A percentile compares a stretch with the other conserved stretches of the same genome.
These are phyloP conservation scores for Saccharomycopsis sp. DNA, from an alignment of 805 yeast genomes.

Conservation along the genomic window DNA sequence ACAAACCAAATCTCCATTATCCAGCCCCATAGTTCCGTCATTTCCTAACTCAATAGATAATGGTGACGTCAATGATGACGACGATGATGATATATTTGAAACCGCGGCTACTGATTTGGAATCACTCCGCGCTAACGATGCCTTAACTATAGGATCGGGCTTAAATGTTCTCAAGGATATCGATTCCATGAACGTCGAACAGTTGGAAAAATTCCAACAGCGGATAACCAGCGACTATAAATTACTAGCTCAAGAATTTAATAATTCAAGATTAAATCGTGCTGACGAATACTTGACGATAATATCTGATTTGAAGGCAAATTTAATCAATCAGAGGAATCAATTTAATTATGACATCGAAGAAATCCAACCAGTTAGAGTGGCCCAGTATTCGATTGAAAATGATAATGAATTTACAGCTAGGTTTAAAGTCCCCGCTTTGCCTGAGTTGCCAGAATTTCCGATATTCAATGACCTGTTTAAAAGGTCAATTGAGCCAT, in stretches of 20 bases:
- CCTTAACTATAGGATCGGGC: neutral
- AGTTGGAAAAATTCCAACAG: slow-evolving; percentile 3
- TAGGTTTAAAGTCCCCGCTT: neutral
- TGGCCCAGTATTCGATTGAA: no score
- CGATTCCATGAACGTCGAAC: neutral
- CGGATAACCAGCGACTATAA: neutral
- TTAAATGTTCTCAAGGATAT: neutral
- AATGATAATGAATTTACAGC: neutral
- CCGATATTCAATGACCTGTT: slow-evolving; percentile 8
- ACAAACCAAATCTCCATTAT: slow-evolving; percentile 3
- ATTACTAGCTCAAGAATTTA: slow-evolving; percentile 7
- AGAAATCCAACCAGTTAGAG: no score
- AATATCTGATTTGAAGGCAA: neutral
- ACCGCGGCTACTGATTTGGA: no score
- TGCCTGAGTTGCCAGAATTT: slow-evolving; percentile 1
- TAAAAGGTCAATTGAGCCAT: neutral
- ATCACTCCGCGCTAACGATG: neutral
- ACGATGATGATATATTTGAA: neutral
- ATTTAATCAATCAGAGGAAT: neutral
- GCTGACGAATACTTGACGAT: slow-evolving; percentile 6
- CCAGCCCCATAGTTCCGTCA: slow-evolving; percentile 3
- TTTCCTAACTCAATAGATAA: neutral
- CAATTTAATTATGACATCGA: neutral
- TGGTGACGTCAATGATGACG: neutral
- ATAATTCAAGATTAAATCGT: slow-evolving; percentile 5